phyloP scores from a whole-genome alignment of 129 eudicot genomes.

The Lactuca sativa region DNA sequence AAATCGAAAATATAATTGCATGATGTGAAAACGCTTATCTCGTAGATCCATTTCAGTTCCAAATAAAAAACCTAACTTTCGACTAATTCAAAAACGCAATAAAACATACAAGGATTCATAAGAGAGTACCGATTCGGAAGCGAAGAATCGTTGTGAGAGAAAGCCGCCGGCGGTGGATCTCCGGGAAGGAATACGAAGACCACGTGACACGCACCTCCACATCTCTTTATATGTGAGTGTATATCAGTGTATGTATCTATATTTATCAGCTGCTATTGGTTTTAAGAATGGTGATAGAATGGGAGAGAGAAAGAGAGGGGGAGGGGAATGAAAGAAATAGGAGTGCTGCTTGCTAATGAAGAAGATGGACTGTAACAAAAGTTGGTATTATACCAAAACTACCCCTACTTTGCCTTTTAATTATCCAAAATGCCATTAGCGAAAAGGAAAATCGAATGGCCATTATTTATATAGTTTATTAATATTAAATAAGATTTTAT shows the following conservation, averaged over 20 bases:
- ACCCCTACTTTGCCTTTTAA: slow-evolving; percentile 19
- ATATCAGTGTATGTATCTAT: slow-evolving; percentile 20
- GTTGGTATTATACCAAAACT: slow-evolving; percentile 16
- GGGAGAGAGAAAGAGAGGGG: slow-evolving; percentile 9
- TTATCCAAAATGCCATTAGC: slow-evolving; percentile 21
- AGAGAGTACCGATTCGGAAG: slow-evolving; percentile 54
- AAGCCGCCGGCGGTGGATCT: slow-evolving; percentile 53
- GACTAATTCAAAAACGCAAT: background rate
- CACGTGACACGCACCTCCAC: slow-evolving; percentile 94
- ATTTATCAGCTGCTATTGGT: slow-evolving; percentile 11
- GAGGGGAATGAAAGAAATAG: slow-evolving; percentile 8
- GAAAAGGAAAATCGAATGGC: background rate
- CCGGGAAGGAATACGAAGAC: slow-evolving; percentile 54
- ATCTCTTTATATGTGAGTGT: slow-evolving; percentile 35
- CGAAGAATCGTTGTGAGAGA: slow-evolving; percentile 49
- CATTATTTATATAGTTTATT: no score
- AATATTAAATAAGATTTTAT: no score
- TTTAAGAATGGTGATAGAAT: slow-evolving; percentile 14
- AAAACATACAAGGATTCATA: background rate
- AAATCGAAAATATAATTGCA: slow-evolving; percentile 20
- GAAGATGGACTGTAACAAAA: slow-evolving; percentile 32
- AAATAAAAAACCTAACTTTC: slow-evolving; percentile 23
- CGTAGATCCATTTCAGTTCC: slow-evolving; percentile 29
- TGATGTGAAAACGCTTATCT: slow-evolving; percentile 19
- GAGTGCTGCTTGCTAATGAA: slow-evolving; percentile 23